phyloP scores from a whole-genome alignment of 2,329 filamentous ascomycete genomes.

The Fonsecaea pedrosoi region DNA sequence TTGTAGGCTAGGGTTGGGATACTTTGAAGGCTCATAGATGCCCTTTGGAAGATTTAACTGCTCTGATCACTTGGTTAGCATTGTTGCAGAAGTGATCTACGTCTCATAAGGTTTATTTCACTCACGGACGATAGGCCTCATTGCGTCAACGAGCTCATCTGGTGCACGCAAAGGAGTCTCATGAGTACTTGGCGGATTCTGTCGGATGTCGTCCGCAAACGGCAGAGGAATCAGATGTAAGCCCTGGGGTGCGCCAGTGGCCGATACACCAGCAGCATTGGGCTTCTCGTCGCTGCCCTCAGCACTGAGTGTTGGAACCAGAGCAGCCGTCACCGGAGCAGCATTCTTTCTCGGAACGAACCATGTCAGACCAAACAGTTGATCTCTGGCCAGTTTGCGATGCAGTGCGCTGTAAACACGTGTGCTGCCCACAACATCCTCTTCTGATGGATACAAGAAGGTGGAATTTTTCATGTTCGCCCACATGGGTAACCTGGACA shows the following conservation, averaged over 20 bases:
- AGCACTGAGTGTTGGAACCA: slow-evolving; percentile 64
- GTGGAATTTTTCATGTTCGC: slow-evolving; percentile 83
- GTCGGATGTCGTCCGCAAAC: slow-evolving; percentile 85
- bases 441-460: slow-evolving; percentile 93
- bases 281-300: slow-evolving; percentile 27
- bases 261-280: slow-evolving; percentile 35
- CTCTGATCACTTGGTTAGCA: slow-evolving; percentile 47
- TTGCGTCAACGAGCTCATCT: slow-evolving; percentile 76
- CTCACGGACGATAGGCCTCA: slow-evolving; percentile 74
- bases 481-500: slow-evolving; percentile 77
- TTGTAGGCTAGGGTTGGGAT: slow-evolving; percentile 90
- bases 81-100: background rate
- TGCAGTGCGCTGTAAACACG: slow-evolving; percentile 91
- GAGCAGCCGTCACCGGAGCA: slow-evolving; percentile 77
- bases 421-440: slow-evolving; percentile 86
- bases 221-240: slow-evolving; percentile 74
- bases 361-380: slow-evolving; percentile 89
- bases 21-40: slow-evolving; percentile 81
- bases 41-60: slow-evolving; percentile 88
- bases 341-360: slow-evolving; percentile 83
- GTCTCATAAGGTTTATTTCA: background rate
- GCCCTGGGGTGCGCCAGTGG: slow-evolving; percentile 39
- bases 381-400: slow-evolving; percentile 78
- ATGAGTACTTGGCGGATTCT: slow-evolving; percentile 68
- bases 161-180: slow-evolving; percentile 61